phyloP scores from a whole-genome alignment of 805 yeast genomes.

The Yamadazyma sp. region DNA sequence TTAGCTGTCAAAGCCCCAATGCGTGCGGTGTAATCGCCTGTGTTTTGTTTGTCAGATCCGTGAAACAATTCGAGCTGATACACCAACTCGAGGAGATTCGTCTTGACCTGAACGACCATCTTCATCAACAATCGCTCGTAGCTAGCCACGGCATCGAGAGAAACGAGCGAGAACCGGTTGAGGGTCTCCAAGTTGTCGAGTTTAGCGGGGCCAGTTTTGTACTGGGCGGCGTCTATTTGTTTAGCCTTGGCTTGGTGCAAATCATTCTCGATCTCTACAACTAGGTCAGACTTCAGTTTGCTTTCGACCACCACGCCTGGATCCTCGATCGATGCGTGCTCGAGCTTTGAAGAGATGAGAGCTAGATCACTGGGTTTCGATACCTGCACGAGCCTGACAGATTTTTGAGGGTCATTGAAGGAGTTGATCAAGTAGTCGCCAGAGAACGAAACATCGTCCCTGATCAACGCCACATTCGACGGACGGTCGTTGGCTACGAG shows the following conservation, averaged over 20 bases:
- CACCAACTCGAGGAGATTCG: conserved; percentile 27
- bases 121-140: conserved; percentile 21
- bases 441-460: conserved; percentile 27
- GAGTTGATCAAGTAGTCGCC: conserved; percentile 26
- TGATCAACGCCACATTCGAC: conserved; percentile 15
- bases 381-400: not conserved
- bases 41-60: not conserved
- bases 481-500: not conserved
- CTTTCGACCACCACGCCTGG: conserved; percentile 5
- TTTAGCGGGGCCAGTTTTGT: not conserved
- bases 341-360: not conserved
- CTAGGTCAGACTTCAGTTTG: not conserved
- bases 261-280: conserved; percentile 10
- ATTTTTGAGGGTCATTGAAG: not conserved
- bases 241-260: conserved; percentile 1
- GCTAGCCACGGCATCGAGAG: conserved; percentile 17
- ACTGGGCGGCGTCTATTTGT: not conserved
- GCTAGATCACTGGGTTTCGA: not conserved
- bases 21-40: conserved; percentile 7
- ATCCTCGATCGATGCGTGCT: not conserved
- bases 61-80: conserved; percentile 8
- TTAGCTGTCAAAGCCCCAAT: conserved; percentile 14
- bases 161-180: conserved; percentile 21
- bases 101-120: conserved; percentile 19
- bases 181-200: conserved; percentile 10